A percentile compares a stretch with the other conserved stretches of the same genome.
Conservation (phyloP, 176 grass and related monocot species). For the Raddia distichophylla region DNA sequence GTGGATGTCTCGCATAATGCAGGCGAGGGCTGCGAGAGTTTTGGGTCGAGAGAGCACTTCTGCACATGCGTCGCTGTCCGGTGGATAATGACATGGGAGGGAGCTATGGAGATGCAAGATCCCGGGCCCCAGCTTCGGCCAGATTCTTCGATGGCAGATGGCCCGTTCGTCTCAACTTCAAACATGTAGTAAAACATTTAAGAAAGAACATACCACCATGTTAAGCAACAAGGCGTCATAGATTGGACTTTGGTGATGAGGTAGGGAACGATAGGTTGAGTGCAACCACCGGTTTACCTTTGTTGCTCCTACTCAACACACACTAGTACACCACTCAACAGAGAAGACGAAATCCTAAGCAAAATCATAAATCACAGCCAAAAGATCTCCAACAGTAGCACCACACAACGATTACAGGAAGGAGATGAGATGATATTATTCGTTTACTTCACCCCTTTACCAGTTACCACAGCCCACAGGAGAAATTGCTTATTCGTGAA, state of each 20-base stretch:
- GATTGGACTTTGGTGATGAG: not conserved
- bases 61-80: conserved; percentile 30
- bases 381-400: not conserved
- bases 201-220: conserved; percentile 26
- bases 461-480: not conserved
- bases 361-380: not conserved
- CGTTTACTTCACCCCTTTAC: not conserved
- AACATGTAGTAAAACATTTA: conserved; percentile 16
- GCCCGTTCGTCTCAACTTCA: conserved; percentile 27
- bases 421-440: not conserved
- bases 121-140: conserved; percentile 21
- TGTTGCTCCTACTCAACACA: not conserved
- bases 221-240: conserved; percentile 47
- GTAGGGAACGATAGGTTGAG: not conserved
- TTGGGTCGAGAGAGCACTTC: not conserved
- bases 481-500: conserved; percentile 27
- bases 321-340: not conserved
- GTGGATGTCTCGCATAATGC: conserved; percentile 15
- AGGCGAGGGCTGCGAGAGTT: not conserved
- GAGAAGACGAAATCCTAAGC: too few relatives aligned
- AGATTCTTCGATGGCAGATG: conserved; percentile 49
- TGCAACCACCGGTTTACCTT: conserved; percentile 34
- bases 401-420: not conserved
- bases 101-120: conserved; percentile 52
- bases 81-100: not conserved